Base-by-base conservation (phyloP, 2,329 filamentous ascomycete genomes). In the Colletotrichum eleusines region DNA sequence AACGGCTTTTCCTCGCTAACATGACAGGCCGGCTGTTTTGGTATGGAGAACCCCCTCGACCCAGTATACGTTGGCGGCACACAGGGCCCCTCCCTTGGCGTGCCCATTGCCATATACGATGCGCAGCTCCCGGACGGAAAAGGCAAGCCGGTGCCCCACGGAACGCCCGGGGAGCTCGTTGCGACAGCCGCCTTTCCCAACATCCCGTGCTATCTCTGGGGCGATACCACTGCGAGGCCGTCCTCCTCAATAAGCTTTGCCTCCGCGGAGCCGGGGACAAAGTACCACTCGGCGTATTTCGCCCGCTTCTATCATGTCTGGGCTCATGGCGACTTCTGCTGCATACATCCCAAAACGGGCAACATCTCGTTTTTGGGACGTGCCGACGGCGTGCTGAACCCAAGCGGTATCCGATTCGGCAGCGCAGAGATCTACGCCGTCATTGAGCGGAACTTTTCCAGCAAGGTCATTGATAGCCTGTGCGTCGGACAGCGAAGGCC, bases 261-360 rank as follows among this genome's bases (percentile, higher is more conserved):
- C 1, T 73, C 72, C 0, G 82, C 85, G 0, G 79, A 84, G 0
- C 85, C 85, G 0, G 87, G 87, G 0, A 82, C 86, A 4, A 88
- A 87, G 72, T 92, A 91, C 79, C 85, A 84, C 73, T 79, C 83
- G 1, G 86, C 89, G 33, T 88, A 92, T 78, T 92, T 91, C 76
- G 85, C 83, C 1, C 87, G 89, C 58, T 92, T 89, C 81, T 81
- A 86, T 8, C 82, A 89, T 66, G 92, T 93, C 1, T 96, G 93
- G 94, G 92, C 92, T 0, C 94, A 96, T 73, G 93, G 93, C 28
- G 94, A 96, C 76, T 95, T 95, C 78, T 90, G 93, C 75, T 86
- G 87, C 44, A 82, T 92, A 18, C 89, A 95, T 76, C 92, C 92
- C 0, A 74, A 81, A 5, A 95, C 92, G 1, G 87, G 89, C 8